These are phyloP conservation scores for Cercospora canescens DNA, from an alignment of 2,329 filamentous ascomycete genomes.

Conservation along the genomic window DNA sequence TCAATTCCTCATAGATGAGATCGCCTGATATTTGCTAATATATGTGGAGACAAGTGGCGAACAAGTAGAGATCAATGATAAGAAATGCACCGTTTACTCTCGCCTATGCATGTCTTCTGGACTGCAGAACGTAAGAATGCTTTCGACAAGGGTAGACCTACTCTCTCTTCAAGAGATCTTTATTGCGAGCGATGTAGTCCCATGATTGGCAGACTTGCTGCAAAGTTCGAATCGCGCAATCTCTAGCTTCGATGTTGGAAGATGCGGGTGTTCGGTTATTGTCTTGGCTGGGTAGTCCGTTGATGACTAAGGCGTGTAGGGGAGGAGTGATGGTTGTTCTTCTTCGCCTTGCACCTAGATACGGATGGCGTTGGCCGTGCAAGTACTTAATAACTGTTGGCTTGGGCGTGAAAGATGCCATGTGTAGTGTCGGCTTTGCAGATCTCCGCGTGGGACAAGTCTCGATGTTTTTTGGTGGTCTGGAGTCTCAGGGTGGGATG, in stretches of 20 bases:
- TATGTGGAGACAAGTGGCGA: background rate
- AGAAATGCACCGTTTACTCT: background rate
- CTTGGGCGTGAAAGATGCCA: too few species aligned
- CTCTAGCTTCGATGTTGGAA: slow-evolving; percentile 3
- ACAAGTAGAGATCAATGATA: background rate
- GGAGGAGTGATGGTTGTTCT: background rate
- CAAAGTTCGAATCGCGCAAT: slow-evolving; percentile 4
- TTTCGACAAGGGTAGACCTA: background rate
- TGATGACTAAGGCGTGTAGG: background rate
- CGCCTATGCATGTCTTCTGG: background rate
- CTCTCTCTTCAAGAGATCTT: background rate
- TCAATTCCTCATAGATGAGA: background rate
- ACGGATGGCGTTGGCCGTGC: too few species aligned
- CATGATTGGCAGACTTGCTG: background rate
- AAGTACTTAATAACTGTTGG: background rate
- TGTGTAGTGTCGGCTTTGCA: background rate
- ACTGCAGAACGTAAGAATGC: background rate
- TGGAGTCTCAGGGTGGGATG: background rate
- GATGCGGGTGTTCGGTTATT: background rate
- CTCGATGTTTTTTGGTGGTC: background rate
- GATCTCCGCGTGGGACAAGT: background rate
- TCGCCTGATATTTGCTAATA: background rate
- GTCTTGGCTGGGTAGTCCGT: background rate
- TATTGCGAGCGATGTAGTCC: background rate
- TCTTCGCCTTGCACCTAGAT: too few species aligned